Percentiles rank a stretch among this genome's conserved stretches.
Evolutionary conservation across 2,329 filamentous ascomycete genomes (phyloP).

Genomic region (Penicillium janthinellum): DNA sequence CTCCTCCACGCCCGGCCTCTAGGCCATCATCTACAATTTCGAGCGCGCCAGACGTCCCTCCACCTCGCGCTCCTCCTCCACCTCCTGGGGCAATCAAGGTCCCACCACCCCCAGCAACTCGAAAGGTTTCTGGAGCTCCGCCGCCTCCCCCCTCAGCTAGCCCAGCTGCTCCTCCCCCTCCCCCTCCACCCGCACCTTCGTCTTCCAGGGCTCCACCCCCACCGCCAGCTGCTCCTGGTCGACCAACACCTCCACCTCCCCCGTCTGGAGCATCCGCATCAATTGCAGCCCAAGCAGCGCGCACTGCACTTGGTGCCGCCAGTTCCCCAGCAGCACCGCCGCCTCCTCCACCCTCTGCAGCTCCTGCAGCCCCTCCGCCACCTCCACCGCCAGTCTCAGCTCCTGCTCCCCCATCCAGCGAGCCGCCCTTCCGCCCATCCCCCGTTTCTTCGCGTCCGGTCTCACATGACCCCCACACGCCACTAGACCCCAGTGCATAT

Average conservation of each 20-base stretch:
- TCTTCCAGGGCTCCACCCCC: constrained; percentile 47
- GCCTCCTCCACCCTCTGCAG: constrained; percentile 40
- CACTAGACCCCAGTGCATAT: constrained; percentile 75
- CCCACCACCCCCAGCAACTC: constrained; percentile 59
- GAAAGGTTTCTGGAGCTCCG: constrained; percentile 59
- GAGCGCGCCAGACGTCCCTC: constrained; percentile 44
- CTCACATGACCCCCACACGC: constrained; percentile 56
- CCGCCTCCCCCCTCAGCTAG: constrained; percentile 47
- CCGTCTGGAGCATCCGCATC: constrained; percentile 35
- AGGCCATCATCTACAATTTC: constrained; percentile 65
- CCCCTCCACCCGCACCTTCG: constrained; percentile 44
- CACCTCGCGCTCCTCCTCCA: constrained; percentile 69
- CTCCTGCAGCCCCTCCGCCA: constrained; percentile 45
- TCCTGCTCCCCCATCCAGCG: constrained; percentile 41
- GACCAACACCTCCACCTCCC: constrained; percentile 46
- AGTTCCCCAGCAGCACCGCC: constrained; percentile 46
- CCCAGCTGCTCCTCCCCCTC: constrained; percentile 47
- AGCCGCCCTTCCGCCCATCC: constrained; percentile 48
- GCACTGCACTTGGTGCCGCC: constrained; percentile 57
- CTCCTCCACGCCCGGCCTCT: constrained; percentile 50
- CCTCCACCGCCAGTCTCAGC: constrained; percentile 40
- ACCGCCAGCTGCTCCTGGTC: constrained; percentile 39
- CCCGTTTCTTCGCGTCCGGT: constrained; percentile 38
- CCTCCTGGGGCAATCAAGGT: constrained; percentile 50
- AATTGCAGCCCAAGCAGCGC: constrained; percentile 61